A percentile compares a stretch with the other conserved stretches of the same genome.
Conservation (phyloP, 202 grass and related monocot species). For the Bolboschoenoplectus hybrid region DNA sequence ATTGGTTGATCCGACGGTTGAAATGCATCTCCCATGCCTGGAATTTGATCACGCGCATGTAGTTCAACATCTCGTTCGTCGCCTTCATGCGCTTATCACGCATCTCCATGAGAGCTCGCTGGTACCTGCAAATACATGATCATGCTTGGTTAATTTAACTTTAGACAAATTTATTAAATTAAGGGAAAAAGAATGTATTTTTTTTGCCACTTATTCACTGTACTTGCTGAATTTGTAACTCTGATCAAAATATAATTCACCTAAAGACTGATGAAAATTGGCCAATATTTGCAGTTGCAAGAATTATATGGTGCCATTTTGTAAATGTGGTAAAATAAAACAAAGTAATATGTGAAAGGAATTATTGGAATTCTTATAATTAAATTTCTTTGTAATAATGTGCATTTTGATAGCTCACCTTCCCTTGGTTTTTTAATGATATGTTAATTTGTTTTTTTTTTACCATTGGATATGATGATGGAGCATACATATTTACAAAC, state of each 20-base stretch:
- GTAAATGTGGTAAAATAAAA: neutral
- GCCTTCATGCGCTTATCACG: constrained; percentile 95
- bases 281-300: neutral
- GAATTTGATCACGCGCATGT: constrained; percentile 99
- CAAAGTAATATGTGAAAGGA: neutral
- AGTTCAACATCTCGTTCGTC: constrained; percentile 93
- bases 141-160: neutral
- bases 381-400: neutral
- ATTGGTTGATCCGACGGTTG: constrained; percentile 54
- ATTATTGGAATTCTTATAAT: neutral
- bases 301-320: constrained; percentile 20
- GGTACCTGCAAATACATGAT: constrained; percentile 49
- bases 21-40: constrained; percentile 98
- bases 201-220: neutral
- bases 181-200: neutral
- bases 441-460: neutral
- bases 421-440: neutral
- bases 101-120: constrained; percentile 80
- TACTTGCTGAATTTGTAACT: neutral
- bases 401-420: neutral
- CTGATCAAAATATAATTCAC: neutral
- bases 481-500: neutral
- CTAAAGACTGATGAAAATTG: neutral
- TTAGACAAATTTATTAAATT: neutral
- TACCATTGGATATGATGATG: neutral